Base-by-base conservation (phyloP, 148 eudicot species). In the Rhododendron williamsianum region DNA sequence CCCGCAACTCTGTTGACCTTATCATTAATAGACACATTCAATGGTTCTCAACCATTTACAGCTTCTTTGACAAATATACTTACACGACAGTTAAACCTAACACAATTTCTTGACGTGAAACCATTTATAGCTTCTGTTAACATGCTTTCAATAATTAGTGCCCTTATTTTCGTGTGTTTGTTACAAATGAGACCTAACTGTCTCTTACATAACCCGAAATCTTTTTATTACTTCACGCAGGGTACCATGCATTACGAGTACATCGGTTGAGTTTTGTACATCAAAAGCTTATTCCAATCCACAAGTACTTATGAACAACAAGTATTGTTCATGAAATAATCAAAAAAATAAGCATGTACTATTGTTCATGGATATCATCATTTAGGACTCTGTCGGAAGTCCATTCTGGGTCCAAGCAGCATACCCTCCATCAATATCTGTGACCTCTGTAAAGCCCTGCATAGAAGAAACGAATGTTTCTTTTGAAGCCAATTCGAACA, bases 371-470 rank as follows among this genome's bases (percentile, higher is more conserved):
- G 16, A 54, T 33, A 9, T 56, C 6, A 3, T 3, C 18, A 23
- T 85, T 87, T 88, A 93, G 7, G 84, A n/a, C 84, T 77, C 90
- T 11, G 82, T 87, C 77, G 94, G 93, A 69, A 91, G 93, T 58
- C 87, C 91, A 76, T 82, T 89, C 84, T 92, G 90, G 10, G 85
- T 71, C 98, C 98, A 94, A 71, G 94, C 93, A 23, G 90, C 88
- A 81, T 87, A 93, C 46, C 98, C 98, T 49, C 98, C 98, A 54
- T 94, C 93, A 23, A 93, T 65, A 60, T 94, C 93, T 6, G 91
- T 83, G 58, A 94, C 76, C 10, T 90, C 93, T 4, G 92, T 93
- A 71, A 87, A 94, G 0, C 96, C 94, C 96, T 94, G 96, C 89
- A 80, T 11, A 36, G 71, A 30, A 72, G 41, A 12, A 86, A 21